These are phyloP conservation scores for Aspergillus brunneoviolaceus DNA, from an alignment of 2,329 filamentous ascomycete genomes.

Conservation along the genomic window DNA sequence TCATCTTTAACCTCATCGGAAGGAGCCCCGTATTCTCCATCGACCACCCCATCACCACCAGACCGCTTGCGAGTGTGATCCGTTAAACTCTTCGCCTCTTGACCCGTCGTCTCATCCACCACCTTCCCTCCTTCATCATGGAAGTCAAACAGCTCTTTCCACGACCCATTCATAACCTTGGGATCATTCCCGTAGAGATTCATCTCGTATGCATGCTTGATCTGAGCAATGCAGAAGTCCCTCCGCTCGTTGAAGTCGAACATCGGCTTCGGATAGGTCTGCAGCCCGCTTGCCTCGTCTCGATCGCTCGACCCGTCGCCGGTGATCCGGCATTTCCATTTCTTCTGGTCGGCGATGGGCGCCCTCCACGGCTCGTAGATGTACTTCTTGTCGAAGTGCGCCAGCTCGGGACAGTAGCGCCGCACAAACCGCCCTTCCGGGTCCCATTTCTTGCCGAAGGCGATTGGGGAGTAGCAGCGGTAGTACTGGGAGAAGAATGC, in stretches of 20 bases:
- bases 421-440: constrained; percentile 62
- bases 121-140: background rate
- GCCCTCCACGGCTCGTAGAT: constrained; percentile 82
- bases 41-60: background rate
- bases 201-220: constrained; percentile 69
- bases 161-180: constrained; percentile 57
- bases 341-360: constrained; percentile 65
- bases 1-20: background rate
- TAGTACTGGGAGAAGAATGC: constrained; percentile 59
- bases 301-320: constrained; percentile 49
- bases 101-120: background rate
- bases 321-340: constrained; percentile 62
- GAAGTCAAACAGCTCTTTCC: constrained; percentile 49
- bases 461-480: constrained; percentile 55
- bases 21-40: background rate
- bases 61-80: background rate
- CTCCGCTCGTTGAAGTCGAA: constrained; percentile 69
- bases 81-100: background rate
- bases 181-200: constrained; percentile 64
- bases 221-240: constrained; percentile 61
- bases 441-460: constrained; percentile 76
- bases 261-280: constrained; percentile 69
- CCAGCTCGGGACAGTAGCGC: constrained; percentile 67
- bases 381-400: constrained; percentile 62
- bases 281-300: constrained; percentile 45